phyloP scores from a whole-genome alignment of 2,329 filamentous ascomycete species.

The Blumeria graminis region DNA sequence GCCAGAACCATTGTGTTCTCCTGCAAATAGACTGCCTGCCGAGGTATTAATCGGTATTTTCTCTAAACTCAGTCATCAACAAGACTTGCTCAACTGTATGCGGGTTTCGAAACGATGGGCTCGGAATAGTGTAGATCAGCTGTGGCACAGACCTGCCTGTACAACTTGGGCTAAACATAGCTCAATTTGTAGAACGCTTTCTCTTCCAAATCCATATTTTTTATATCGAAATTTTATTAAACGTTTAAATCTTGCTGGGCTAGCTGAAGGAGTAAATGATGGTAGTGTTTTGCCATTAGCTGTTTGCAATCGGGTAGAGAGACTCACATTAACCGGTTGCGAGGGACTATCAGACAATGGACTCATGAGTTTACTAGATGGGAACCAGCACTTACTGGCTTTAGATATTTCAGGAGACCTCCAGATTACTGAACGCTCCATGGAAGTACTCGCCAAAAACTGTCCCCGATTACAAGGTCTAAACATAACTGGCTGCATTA shows the following conservation, averaged over 20 bases:
- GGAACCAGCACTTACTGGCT: slow-evolving; percentile 61
- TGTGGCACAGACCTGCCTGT: slow-evolving; percentile 88
- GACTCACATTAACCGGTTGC: slow-evolving; percentile 81
- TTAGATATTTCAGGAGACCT: slow-evolving; percentile 70
- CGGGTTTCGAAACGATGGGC: slow-evolving; percentile 89
- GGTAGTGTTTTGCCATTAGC: slow-evolving; percentile 65
- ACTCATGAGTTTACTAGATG: slow-evolving; percentile 52
- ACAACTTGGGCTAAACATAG: slow-evolving; percentile 64
- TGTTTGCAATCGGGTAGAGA: slow-evolving; percentile 74
- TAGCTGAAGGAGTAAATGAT: slow-evolving; percentile 58
- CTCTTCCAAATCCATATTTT: slow-evolving; percentile 53
- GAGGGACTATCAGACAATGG: slow-evolving; percentile 62
- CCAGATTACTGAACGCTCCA: slow-evolving; percentile 58
- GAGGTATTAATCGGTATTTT: slow-evolving; percentile 91
- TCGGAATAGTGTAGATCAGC: slow-evolving; percentile 67
- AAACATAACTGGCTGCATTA: slow-evolving; percentile 71
- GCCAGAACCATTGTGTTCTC: slow-evolving; percentile 44
- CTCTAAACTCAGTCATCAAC: slow-evolving; percentile 49
- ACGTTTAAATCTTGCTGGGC: slow-evolving; percentile 64
- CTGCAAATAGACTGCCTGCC: slow-evolving; percentile 66
- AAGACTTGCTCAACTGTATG: slow-evolving; percentile 71
- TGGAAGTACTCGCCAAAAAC: slow-evolving; percentile 53
- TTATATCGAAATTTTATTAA: slow-evolving; percentile 77
- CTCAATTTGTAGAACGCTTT: slow-evolving; percentile 58
- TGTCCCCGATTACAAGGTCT: slow-evolving; percentile 73